A percentile compares a stretch with the other conserved stretches of the same genome.
These are phyloP conservation scores for Pichia thaimueangensis DNA, from an alignment of 805 yeast genomes.

Conservation along the genomic window DNA sequence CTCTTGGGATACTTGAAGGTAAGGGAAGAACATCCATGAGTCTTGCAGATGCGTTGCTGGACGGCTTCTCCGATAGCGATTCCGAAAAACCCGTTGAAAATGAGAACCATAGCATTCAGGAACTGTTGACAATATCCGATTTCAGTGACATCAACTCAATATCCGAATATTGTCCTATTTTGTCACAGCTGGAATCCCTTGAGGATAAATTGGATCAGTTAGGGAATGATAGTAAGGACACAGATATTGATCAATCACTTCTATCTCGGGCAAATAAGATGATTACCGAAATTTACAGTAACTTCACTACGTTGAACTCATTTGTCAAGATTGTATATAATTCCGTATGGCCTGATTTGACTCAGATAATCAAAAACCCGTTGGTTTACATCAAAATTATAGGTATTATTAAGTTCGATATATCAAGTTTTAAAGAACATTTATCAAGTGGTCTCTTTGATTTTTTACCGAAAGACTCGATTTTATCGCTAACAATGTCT, in stretches of 20 bases:
- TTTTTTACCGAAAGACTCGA: conserved; percentile 55
- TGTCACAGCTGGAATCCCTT: conserved; percentile 19
- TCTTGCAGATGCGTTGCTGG: conserved; percentile 37
- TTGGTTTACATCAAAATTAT: conserved; percentile 49
- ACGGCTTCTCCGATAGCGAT: conserved; percentile 33
- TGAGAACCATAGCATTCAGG: neutral
- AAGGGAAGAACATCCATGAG: no score
- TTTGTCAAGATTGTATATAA: conserved; percentile 48
- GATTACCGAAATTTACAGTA: conserved; percentile 4
- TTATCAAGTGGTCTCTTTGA: conserved; percentile 27
- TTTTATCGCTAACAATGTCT: conserved; percentile 69
- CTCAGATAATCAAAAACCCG: conserved; percentile 53
- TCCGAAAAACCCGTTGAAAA: neutral
- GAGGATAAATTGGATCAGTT: conserved; percentile 24
- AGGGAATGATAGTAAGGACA: conserved; percentile 9
- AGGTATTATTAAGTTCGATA: conserved; percentile 1
- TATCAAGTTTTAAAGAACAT: neutral
- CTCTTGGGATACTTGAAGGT: no score
- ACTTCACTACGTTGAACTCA: conserved; percentile 39
- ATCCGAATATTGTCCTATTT: conserved; percentile 23
- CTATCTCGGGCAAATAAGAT: conserved; percentile 30
- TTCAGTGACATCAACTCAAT: conserved; percentile 20
- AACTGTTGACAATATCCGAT: conserved; percentile 13
- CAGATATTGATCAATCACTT: conserved; percentile 38
- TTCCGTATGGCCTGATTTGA: conserved; percentile 66